Evolutionary conservation across 768 basidiomycete genomes (phyloP).

Genomic region (Suillus bovinus): DNA sequence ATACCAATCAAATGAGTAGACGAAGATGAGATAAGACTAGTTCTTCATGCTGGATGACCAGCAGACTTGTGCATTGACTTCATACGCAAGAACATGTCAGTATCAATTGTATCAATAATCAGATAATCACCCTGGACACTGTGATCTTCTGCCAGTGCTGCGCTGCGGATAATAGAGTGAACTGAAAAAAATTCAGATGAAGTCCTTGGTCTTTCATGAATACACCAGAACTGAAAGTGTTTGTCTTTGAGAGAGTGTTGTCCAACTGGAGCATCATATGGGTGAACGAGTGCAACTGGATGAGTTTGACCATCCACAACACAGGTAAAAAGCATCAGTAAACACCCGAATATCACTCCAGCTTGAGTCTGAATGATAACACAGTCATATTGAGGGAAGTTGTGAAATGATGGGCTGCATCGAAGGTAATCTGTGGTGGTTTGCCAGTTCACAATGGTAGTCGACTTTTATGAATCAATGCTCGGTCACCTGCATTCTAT

Average conservation of each 20-base stretch:
- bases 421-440: slow-evolving; percentile 27
- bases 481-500: slow-evolving; percentile 22
- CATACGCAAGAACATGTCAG: slow-evolving; percentile 22
- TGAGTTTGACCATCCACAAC: too few relatives aligned
- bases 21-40: not conserved
- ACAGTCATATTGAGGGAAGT: slow-evolving; percentile 27
- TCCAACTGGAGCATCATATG: too few relatives aligned
- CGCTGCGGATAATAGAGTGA: too few relatives aligned
- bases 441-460: slow-evolving; percentile 31
- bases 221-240: slow-evolving; percentile 22
- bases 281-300: too few relatives aligned
- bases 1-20: too few relatives aligned
- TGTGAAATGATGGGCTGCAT: slow-evolving; percentile 31
- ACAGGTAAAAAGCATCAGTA: too few relatives aligned
- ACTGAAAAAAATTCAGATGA: slow-evolving; percentile 24
- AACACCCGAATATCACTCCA: too few relatives aligned
- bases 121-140: too few relatives aligned
- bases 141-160: too few relatives aligned
- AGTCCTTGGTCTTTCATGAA: slow-evolving; percentile 12
- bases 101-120: too few relatives aligned
- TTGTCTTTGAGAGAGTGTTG: slow-evolving; percentile 18
- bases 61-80: slow-evolving; percentile 3
- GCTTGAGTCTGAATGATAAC: slow-evolving; percentile 30
- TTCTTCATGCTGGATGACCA: not conserved
- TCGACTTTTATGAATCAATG: slow-evolving; percentile 26